A percentile compares a stretch with the other conserved stretches of the same genome.
Conservation (phyloP, 208 protist species). For the Trypanosoma brucei region DNA sequence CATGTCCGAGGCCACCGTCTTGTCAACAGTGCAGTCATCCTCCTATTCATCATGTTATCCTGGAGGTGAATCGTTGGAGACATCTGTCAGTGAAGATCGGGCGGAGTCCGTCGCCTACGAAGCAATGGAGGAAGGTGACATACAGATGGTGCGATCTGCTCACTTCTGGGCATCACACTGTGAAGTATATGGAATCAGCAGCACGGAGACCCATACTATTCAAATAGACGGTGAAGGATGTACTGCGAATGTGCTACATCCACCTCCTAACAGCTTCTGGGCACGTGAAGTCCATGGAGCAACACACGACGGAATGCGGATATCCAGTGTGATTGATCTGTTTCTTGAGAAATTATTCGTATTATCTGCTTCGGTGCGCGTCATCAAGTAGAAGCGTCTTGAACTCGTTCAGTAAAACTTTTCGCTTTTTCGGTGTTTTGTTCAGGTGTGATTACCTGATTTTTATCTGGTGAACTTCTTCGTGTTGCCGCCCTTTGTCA, state of each 20-base stretch:
- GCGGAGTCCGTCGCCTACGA: background rate
- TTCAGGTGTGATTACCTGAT: no score
- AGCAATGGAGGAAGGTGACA: constrained; percentile 25
- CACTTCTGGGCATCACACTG: constrained; percentile 74
- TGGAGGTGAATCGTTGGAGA: constrained; percentile 25
- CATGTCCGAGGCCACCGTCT: background rate
- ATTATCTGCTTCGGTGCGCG: constrained; percentile 31
- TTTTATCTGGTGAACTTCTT: no score
- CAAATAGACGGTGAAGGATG: constrained; percentile 45
- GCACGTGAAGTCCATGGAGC: constrained; percentile 32
- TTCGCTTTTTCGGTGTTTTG: background rate
- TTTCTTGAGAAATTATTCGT: constrained; percentile 52
- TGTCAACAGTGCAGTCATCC: constrained; percentile 9
- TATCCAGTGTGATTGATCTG: constrained; percentile 34
- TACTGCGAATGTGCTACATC: constrained; percentile 38
- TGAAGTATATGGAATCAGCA: constrained; percentile 71
- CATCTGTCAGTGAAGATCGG: background rate
- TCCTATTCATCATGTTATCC: constrained; percentile 43
- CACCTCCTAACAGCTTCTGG: constrained; percentile 51
- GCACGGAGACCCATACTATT: constrained; percentile 40
- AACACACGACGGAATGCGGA: constrained; percentile 43
- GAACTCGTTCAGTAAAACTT: background rate
- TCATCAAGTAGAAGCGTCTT: constrained; percentile 32
- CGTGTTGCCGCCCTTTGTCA: no score
- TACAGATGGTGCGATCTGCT: constrained; percentile 37